Evolutionary conservation across 192 early-diverging fungal species (phyloP).

Genomic region (Backusella psychrophila): DNA sequence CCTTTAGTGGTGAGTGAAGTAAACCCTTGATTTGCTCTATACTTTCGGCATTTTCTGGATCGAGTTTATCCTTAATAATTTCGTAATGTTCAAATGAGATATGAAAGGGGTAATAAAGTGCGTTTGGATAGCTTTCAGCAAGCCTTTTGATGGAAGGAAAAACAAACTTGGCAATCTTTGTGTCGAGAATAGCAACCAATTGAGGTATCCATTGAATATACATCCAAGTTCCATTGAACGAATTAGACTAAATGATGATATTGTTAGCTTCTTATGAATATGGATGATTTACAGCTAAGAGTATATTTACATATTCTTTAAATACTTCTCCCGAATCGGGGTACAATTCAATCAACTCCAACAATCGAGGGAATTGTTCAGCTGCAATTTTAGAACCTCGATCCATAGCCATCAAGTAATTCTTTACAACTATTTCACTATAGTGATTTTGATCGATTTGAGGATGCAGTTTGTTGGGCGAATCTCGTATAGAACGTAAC

Average conservation of each 20-base stretch:
- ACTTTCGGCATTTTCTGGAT: constrained; percentile 30
- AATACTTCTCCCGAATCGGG: constrained; percentile 33
- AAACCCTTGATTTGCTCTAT: constrained; percentile 36
- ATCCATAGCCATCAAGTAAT: constrained; percentile 54
- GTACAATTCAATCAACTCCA: constrained; percentile 63
- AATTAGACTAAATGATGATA: constrained; percentile 27
- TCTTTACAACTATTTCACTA: constrained; percentile 37
- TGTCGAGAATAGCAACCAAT: constrained; percentile 68
- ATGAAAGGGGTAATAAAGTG: constrained; percentile 64
- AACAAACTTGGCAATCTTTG: constrained; percentile 44
- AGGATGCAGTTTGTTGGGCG: neutral
- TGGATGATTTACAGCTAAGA: neutral
- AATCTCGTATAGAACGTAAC: constrained; percentile 35
- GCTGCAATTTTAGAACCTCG: constrained; percentile 49
- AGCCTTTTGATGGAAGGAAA: constrained; percentile 51
- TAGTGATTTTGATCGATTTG: constrained; percentile 21
- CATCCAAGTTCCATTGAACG: constrained; percentile 54
- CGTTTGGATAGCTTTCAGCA: constrained; percentile 60
- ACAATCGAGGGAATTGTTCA: constrained; percentile 66
- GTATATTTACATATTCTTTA: constrained; percentile 22
- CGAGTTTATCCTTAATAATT: constrained; percentile 31
- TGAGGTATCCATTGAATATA: constrained; percentile 78
- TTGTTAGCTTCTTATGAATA: neutral
- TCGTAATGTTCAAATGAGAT: constrained; percentile 71
- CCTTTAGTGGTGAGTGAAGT: constrained; percentile 45